Evolutionary conservation across 1,284 basidiomycete genomes (phyloP).

Genomic region (Boletellus deceptivus): DNA sequence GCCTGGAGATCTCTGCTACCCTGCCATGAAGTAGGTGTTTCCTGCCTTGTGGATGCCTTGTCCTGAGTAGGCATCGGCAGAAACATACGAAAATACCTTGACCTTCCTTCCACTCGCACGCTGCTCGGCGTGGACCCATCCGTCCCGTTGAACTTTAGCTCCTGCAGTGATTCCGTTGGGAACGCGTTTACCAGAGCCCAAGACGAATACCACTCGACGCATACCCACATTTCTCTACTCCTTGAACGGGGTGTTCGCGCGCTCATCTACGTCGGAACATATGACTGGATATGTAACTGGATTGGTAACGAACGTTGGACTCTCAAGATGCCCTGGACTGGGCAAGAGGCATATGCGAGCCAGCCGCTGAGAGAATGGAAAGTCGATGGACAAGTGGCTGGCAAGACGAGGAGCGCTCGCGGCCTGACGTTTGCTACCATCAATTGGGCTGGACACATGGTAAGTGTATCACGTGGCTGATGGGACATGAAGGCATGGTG

Average conservation of each 20-base stretch:
- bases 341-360: constrained; percentile 47
- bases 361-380: constrained; percentile 56
- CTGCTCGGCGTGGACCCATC: constrained; percentile 57
- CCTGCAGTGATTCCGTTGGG: constrained; percentile 37
- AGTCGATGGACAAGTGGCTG: constrained; percentile 47
- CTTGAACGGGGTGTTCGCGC: constrained; percentile 73
- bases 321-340: constrained; percentile 60
- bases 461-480: constrained; percentile 28
- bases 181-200: constrained; percentile 38
- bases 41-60: background rate
- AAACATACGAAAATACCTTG: constrained; percentile 44
- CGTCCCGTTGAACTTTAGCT: constrained; percentile 44
- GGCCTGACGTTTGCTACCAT: constrained; percentile 65
- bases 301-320: constrained; percentile 71
- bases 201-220: constrained; percentile 45
- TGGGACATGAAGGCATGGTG: background rate
- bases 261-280: constrained; percentile 72
- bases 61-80: constrained; percentile 33
- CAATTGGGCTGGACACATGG: constrained; percentile 64
- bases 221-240: constrained; percentile 63
- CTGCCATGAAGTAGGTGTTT: constrained; percentile 40
- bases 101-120: constrained; percentile 45
- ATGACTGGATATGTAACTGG: constrained; percentile 79
- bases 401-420: constrained; percentile 53
- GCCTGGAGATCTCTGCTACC: constrained; percentile 41